Evolutionary conservation across 2,329 filamentous ascomycete species (phyloP).

Genomic region (Plectosphaerella sp.): DNA sequence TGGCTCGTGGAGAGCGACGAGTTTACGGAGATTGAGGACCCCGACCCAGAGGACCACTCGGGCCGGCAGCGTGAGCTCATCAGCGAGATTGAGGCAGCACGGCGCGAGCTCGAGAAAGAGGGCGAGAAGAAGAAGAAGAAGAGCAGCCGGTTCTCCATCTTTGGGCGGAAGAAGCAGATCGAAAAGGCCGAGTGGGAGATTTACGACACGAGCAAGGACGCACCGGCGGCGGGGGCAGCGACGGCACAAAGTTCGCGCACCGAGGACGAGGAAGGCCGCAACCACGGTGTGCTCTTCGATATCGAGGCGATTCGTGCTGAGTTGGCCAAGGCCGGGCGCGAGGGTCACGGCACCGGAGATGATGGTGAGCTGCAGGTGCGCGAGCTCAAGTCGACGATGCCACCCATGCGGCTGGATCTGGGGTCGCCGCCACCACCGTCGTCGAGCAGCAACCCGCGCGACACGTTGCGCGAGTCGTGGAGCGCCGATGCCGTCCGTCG

Average conservation of each 20-base stretch:
- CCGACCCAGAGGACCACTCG: constrained; percentile 88
- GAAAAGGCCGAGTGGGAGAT: constrained; percentile 92
- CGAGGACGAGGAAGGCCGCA: constrained; percentile 46
- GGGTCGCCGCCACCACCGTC: constrained; percentile 22
- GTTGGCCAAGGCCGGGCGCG: constrained; percentile 60
- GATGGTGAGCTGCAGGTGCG: constrained; percentile 52
- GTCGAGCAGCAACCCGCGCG: constrained; percentile 21
- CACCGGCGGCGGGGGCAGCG: constrained; percentile 13
- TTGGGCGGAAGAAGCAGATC: constrained; percentile 70
- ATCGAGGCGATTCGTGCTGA: constrained; percentile 90
- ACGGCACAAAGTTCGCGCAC: constrained; percentile 20
- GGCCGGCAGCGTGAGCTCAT: constrained; percentile 89
- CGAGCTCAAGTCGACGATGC: constrained; percentile 82
- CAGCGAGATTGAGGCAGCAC: constrained; percentile 91
- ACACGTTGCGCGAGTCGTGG: constrained; percentile 37
- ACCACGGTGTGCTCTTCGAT: constrained; percentile 77
- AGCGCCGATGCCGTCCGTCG: constrained; percentile 34
- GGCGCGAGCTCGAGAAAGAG: constrained; percentile 79
- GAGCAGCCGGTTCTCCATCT: constrained; percentile 63
- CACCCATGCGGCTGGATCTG: constrained; percentile 78
- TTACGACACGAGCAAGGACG: constrained; percentile 65
- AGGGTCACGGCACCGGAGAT: constrained; percentile 43
- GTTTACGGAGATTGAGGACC: constrained; percentile 94
- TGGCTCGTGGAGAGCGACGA: constrained; percentile 92
- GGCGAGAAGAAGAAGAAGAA: constrained; percentile 56